Percentiles rank a stretch among this genome's conserved stretches.
phyloP scores from a whole-genome alignment of 352 stramenopile species.

The Phytophthora crassamura region DNA sequence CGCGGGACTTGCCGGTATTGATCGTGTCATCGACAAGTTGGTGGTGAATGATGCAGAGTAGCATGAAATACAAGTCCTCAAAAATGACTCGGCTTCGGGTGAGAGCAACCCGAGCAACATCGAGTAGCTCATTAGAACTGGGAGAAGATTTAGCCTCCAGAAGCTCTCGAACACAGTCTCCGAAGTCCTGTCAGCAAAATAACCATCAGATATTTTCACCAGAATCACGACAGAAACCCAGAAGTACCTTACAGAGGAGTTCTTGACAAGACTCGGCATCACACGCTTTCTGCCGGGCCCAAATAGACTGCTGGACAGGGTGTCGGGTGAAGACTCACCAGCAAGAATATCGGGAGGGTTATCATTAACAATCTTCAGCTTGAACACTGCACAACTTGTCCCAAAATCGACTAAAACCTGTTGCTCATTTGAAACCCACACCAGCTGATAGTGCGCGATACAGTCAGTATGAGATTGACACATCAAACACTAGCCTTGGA shows the following conservation, averaged over 20 bases:
- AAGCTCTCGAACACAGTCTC: conserved; percentile 8
- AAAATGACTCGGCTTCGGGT: conserved; percentile 15
- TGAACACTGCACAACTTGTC: conserved; percentile 11
- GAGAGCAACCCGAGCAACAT: conserved; percentile 14
- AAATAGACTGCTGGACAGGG: conserved; percentile 4
- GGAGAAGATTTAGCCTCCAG: background rate
- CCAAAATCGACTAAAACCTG: conserved; percentile 28
- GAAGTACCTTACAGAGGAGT: conserved; percentile 11
- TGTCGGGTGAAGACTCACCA: background rate
- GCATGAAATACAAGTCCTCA: conserved; percentile 38
- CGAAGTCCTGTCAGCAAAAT: conserved; percentile 9
- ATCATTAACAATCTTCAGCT: conserved; percentile 19
- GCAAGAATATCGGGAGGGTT: background rate
- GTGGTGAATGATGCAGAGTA: conserved; percentile 45
- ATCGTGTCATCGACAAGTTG: conserved; percentile 21
- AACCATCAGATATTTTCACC: background rate
- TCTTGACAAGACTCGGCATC: background rate
- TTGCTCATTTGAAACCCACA: conserved; percentile 25
- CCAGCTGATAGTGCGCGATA: conserved; percentile 18
- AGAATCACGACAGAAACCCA: background rate
- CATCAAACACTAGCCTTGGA: too few species aligned
- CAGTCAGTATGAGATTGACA: background rate
- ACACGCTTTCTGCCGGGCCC: background rate
- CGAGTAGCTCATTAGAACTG: conserved; percentile 7
- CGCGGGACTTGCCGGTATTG: background rate